Evolutionary conservation across 177 flowering plant species (phyloP).

Genomic region (Telopea speciosissima): DNA sequence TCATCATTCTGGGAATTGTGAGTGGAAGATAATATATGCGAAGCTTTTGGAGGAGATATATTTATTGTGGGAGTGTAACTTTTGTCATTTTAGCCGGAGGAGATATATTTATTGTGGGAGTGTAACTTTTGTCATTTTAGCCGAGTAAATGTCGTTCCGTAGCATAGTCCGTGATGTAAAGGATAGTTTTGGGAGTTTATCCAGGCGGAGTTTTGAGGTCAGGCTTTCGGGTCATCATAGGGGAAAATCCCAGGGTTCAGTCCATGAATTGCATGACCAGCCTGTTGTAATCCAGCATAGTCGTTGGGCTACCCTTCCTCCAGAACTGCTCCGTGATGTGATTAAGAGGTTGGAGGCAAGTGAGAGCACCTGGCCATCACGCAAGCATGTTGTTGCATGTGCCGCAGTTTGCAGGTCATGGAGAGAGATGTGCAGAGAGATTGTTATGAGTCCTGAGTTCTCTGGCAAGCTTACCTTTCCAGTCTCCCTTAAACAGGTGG

Average conservation of each 20-base stretch:
- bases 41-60: constrained; percentile 7
- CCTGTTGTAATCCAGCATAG: constrained; percentile 53
- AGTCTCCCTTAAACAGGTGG: constrained; percentile 81
- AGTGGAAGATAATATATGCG: constrained; percentile 18
- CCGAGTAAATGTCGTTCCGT: constrained; percentile 78
- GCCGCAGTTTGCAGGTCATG: constrained; percentile 89
- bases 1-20: not conserved
- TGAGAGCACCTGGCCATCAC: constrained; percentile 88
- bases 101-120: not conserved
- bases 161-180: constrained; percentile 90
- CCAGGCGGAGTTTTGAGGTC: constrained; percentile 80
- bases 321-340: constrained; percentile 84
- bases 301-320: constrained; percentile 89
- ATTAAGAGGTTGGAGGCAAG: constrained; percentile 86
- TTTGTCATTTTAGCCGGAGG: constrained; percentile 4
- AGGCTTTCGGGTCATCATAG: constrained; percentile 58
- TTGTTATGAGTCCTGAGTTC: constrained; percentile 68
- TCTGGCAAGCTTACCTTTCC: constrained; percentile 93
- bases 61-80: not conserved
- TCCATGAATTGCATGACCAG: constrained; percentile 61
- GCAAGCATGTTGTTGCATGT: constrained; percentile 88
- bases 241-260: constrained; percentile 73
- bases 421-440: constrained; percentile 93
- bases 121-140: not conserved
- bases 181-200: constrained; percentile 92